These are phyloP conservation scores for Geranomyces variabilis DNA, from an alignment of 192 early-diverging fungal genomes.

Conservation along the genomic window DNA sequence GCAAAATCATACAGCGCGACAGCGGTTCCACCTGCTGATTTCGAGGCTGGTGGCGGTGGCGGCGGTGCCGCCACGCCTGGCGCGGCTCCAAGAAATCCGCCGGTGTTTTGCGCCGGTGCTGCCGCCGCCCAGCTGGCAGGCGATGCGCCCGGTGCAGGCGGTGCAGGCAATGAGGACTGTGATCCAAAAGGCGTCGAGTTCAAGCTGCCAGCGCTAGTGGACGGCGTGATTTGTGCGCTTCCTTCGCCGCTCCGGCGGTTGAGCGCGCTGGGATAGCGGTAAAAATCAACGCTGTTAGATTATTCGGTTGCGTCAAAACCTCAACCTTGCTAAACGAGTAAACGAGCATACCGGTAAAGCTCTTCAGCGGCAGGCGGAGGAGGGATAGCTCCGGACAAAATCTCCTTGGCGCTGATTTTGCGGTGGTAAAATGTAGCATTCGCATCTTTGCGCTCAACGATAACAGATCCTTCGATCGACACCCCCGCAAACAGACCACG, in stretches of 20 bases:
- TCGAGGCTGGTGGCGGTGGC: conserved; percentile 17
- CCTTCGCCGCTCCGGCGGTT: conserved; percentile 41
- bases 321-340: too few relatives aligned
- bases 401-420: conserved; percentile 74
- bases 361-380: conserved; percentile 84
- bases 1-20: conserved; percentile 68
- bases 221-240: conserved; percentile 12
- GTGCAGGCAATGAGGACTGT: not conserved
- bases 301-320: too few relatives aligned
- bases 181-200: not conserved
- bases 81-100: not conserved
- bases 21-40: conserved; percentile 30
- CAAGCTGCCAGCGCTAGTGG: not conserved
- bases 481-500: conserved; percentile 93
- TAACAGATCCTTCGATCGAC: conserved; percentile 87
- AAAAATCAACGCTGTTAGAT: not conserved
- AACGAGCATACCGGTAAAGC: conserved; percentile 72
- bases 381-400: conserved; percentile 76
- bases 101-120: not conserved
- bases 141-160: not conserved
- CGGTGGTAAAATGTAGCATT: conserved; percentile 86
- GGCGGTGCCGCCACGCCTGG: conserved; percentile 8
- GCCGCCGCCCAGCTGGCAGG: too few relatives aligned
- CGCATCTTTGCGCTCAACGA: conserved; percentile 89
- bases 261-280: conserved; percentile 41